Evolutionary conservation across 192 early-diverging fungal species (phyloP).

Genomic region (Gaertneriomyces semiglobifer): DNA sequence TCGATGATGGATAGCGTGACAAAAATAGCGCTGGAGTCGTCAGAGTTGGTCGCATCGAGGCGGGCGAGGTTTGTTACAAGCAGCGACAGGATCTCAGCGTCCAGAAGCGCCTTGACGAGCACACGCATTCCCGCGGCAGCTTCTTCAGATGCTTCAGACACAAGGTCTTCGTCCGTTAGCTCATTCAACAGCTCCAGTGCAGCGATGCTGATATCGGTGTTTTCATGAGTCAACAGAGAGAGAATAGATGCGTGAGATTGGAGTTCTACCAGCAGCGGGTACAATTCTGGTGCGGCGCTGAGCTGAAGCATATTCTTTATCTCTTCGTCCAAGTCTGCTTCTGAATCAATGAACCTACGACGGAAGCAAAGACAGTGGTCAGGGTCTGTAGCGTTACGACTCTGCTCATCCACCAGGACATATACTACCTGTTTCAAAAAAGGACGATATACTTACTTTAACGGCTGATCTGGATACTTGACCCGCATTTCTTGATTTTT

Average conservation of each 20-base stretch:
- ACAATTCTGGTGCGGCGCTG: slow-evolving; percentile 77
- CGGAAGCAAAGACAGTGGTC: background rate
- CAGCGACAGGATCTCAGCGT: slow-evolving; percentile 67
- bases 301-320: slow-evolving; percentile 72
- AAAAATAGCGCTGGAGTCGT: slow-evolving; percentile 84
- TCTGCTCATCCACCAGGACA: background rate
- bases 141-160: slow-evolving; percentile 51
- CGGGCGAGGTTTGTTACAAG: slow-evolving; percentile 76
- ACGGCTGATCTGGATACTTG: slow-evolving; percentile 69
- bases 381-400: background rate
- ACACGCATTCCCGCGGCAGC: slow-evolving; percentile 60
- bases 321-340: slow-evolving; percentile 90
- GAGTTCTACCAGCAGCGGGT: slow-evolving; percentile 69
- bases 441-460: slow-evolving; percentile 34
- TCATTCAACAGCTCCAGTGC: slow-evolving; percentile 85
- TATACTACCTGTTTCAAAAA: background rate
- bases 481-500: slow-evolving; percentile 87
- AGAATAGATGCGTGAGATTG: slow-evolving; percentile 63
- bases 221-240: slow-evolving; percentile 83
- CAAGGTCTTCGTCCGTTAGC: slow-evolving; percentile 86
- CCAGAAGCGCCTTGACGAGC: slow-evolving; percentile 63
- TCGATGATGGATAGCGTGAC: slow-evolving; percentile 82
- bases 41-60: slow-evolving; percentile 70
- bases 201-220: slow-evolving; percentile 86
- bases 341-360: slow-evolving; percentile 84